Evolutionary conservation across 23 red algal species (phyloP), one percentile per base, ranked within the genome.

Genomic region (Agarophyton chilense): DNA sequence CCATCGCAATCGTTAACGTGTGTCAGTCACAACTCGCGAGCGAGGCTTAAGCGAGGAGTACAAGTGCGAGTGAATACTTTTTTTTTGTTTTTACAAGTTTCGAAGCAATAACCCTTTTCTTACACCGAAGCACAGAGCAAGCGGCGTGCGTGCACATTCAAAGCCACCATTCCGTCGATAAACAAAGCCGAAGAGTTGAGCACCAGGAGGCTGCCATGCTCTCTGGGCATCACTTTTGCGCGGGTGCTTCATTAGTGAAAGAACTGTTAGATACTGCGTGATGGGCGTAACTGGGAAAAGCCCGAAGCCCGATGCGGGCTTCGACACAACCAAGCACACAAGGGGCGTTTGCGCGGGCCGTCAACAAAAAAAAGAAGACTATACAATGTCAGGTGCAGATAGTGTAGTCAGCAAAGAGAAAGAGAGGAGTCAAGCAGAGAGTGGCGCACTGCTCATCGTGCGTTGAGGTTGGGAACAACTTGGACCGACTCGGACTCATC

Each of bases 1-100:
- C 94, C 2, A 93, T 96, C 54, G 88, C 94, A 1, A 63, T 64
- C 29, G 82, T 93, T 47, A 93, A 65, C 32, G 86, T 93, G 16
- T 32, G 49, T 18, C 17, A 54, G n/a, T 13, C 67, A 96, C 90
- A 96, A 96, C 72, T 77, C 91, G 13, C 52, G 88, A 16, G 71
- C 86, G 25, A 44, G 61, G 40, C 52, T 90, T 9, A 58, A 74
- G 68, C 13, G 21, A 29, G 51, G 21, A 8, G 14, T 5, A 36
- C 24, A 21, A 21, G 2, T 6, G 51, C 17, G 17, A 54, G 17
- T 54, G 17, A 17, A 17, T 21, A 21, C 51, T 2, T 2, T 17
- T 54, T n/a, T n/a, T n/a, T n/a, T n/a, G n/a, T n/a, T n/a, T n/a
- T n/a, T n/a, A n/a, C n/a, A n/a, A n/a, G n/a, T n/a, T n/a, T n/a